phyloP scores from a whole-genome alignment of 768 basidiomycete species.

The Neoboletus magnificus region DNA sequence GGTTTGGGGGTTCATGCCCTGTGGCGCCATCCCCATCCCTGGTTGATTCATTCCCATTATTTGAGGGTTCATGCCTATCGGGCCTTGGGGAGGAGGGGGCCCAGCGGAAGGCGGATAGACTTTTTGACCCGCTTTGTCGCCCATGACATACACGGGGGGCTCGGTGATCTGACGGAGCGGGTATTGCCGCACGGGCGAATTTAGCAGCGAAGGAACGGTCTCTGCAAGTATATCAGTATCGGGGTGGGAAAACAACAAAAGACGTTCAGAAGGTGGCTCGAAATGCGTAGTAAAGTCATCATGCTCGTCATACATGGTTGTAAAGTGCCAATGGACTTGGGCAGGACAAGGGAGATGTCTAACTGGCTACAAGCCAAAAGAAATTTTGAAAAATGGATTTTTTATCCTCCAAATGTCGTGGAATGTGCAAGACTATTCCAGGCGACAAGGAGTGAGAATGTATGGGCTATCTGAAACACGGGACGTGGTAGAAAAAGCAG shows the following conservation, averaged over 20 bases:
- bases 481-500: neutral
- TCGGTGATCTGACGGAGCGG: constrained; percentile 68
- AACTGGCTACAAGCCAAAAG: neutral
- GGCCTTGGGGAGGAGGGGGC: constrained; percentile 30
- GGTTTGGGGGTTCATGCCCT: constrained; percentile 24
- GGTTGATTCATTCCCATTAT: constrained; percentile 25
- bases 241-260: constrained; percentile 9
- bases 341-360: neutral
- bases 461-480: constrained; percentile 20
- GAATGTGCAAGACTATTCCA: neutral
- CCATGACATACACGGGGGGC: constrained; percentile 64
- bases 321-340: neutral
- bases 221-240: constrained; percentile 37
- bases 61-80: constrained; percentile 26
- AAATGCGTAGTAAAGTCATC: neutral
- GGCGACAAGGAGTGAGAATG: constrained; percentile 12
- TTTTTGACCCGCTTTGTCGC: constrained; percentile 73
- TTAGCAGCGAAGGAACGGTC: constrained; percentile 54
- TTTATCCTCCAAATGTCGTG: neutral
- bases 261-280: neutral
- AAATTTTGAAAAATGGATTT: neutral
- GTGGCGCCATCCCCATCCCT: constrained; percentile 24
- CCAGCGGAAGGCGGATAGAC: constrained; percentile 38
- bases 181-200: constrained; percentile 64
- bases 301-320: neutral